Percentiles rank a stretch among this genome's conserved stretches.
phyloP scores from a whole-genome alignment of 257 asterid genomes.

The Solanum virginianum region DNA sequence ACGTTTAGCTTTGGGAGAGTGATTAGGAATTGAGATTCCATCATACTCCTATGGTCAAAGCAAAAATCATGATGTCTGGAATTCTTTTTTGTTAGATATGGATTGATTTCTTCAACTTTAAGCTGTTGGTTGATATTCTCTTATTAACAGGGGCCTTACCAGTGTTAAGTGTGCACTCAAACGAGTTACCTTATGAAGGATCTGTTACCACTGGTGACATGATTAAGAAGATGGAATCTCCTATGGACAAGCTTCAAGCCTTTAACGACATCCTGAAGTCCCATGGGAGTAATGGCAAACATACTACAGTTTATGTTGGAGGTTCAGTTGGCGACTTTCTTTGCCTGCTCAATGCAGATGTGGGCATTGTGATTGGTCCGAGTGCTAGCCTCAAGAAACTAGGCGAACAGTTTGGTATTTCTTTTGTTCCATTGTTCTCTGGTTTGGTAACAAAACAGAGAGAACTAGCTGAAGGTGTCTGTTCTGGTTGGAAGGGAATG shows the following conservation, averaged over 20 bases:
- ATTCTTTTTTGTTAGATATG: neutral
- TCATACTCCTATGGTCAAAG: neutral
- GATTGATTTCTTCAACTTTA: neutral
- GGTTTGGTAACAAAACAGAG: slow-evolving; percentile 38
- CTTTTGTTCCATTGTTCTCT: slow-evolving; percentile 40
- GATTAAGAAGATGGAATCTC: slow-evolving; percentile 39
- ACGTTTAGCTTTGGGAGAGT: neutral
- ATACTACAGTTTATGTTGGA: slow-evolving; percentile 40
- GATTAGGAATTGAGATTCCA: neutral
- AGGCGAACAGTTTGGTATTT: slow-evolving; percentile 34
- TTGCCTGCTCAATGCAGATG: slow-evolving; percentile 47
- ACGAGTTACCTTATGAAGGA: slow-evolving; percentile 41
- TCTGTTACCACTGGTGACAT: slow-evolving; percentile 41
- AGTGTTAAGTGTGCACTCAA: slow-evolving; percentile 30
- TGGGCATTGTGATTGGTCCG: slow-evolving; percentile 50
- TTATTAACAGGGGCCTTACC: slow-evolving; percentile 19
- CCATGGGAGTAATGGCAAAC: slow-evolving; percentile 5
- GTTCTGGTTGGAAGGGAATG: slow-evolving; percentile 8
- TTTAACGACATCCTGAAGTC: slow-evolving; percentile 22
- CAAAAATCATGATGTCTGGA: neutral
- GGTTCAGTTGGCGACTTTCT: slow-evolving; percentile 61
- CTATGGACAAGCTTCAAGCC: slow-evolving; percentile 50
- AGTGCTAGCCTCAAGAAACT: slow-evolving; percentile 28
- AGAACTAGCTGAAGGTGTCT: slow-evolving; percentile 21
- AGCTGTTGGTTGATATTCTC: neutral